phyloP scores from a whole-genome alignment of 805 yeast species.

The Cephaloascus fragrans region DNA sequence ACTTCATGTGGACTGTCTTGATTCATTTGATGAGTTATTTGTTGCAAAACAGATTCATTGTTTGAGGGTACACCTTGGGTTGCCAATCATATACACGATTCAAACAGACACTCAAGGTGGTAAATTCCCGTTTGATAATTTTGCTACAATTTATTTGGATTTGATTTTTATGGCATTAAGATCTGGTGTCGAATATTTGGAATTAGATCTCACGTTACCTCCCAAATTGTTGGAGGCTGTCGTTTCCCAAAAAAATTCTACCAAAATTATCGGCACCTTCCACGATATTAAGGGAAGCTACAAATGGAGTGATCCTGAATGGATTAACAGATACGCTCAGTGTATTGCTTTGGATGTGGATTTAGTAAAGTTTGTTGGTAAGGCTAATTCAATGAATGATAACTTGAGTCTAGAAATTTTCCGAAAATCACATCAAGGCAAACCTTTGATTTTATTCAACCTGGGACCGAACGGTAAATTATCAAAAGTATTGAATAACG shows the following conservation, averaged over 20 bases:
- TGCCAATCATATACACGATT: conserved; percentile 78
- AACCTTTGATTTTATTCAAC: conserved; percentile 30
- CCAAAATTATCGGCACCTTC: conserved; percentile 25
- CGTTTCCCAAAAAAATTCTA: conserved; percentile 17
- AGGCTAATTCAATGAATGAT: conserved; percentile 20
- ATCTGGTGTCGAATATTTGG: conserved; percentile 31
- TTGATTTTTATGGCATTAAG: conserved; percentile 25
- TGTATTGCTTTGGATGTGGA: conserved; percentile 25
- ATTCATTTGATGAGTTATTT: conserved; percentile 36
- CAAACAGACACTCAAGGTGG: conserved; percentile 82
- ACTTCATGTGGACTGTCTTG: conserved; percentile 65
- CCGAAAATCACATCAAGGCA: conserved; percentile 16
- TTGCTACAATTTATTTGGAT: conserved; percentile 7
- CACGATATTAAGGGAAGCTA: conserved; percentile 13
- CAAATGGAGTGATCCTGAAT: conserved; percentile 26
- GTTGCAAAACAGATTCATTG: conserved; percentile 68
- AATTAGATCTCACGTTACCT: conserved; percentile 24
- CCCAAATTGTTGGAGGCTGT: conserved; percentile 16
- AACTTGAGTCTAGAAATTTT: conserved; percentile 26
- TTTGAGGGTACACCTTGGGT: conserved; percentile 51
- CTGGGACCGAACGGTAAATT: conserved; percentile 29
- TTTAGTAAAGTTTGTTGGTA: conserved; percentile 27
- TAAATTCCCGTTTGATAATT: conserved; percentile 37
- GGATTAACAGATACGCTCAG: conserved; percentile 25
- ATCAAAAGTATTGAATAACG: conserved; percentile 24